These are phyloP conservation scores for Penicillium sp. DNA, from an alignment of 2,329 filamentous ascomycete species.

Conservation along the genomic window DNA sequence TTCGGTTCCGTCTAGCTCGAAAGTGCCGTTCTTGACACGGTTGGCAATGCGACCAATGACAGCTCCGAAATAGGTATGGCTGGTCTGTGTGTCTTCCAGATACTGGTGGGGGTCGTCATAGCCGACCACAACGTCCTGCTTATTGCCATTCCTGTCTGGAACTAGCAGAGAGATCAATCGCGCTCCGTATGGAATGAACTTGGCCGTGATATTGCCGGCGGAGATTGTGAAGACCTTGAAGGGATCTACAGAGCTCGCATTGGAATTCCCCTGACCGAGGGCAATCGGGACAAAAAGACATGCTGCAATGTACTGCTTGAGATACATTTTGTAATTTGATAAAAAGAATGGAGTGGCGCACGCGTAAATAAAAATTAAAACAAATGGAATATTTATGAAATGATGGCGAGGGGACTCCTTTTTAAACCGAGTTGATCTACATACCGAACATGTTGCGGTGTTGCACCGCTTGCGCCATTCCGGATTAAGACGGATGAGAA, in stretches of 20 bases:
- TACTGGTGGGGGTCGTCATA: neutral
- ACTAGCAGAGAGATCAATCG: neutral
- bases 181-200: neutral
- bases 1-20: neutral
- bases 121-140: neutral
- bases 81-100: neutral
- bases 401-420: neutral
- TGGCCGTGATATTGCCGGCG: neutral
- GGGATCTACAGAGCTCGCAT: neutral
- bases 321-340: neutral
- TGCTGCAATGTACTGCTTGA: neutral
- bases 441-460: neutral
- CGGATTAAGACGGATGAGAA: too few species aligned
- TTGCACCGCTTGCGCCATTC: neutral
- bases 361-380: neutral
- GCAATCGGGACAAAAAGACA: neutral
- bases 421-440: neutral
- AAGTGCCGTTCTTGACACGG: neutral
- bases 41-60: neutral
- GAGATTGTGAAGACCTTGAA: neutral
- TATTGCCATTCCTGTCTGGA: neutral
- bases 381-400: neutral
- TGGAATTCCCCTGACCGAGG: neutral
- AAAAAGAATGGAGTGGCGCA: neutral
- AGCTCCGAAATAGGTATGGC: neutral